Conservation (phyloP, 192 early-diverging fungal genomes). For the Coemansia nantahalensis region DNA sequence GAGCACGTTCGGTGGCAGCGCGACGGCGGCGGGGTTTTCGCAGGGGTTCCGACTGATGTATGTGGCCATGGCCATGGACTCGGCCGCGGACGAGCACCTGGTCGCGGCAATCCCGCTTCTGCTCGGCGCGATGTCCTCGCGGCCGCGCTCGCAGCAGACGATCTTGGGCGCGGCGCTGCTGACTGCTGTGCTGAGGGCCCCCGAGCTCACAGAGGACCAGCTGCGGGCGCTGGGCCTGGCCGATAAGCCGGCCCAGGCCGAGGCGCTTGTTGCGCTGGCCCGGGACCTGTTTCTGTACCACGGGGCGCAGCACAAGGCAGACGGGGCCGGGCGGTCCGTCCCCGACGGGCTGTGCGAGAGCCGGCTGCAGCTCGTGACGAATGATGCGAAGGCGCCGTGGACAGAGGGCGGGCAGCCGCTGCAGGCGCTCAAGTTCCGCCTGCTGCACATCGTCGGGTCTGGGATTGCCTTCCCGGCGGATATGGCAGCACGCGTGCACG, state of each 20-base stretch:
- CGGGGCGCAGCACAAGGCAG: background rate
- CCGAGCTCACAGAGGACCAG: constrained; percentile 19
- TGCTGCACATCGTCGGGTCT: constrained; percentile 29
- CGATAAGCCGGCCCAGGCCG: background rate
- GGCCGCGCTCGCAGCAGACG: constrained; percentile 59
- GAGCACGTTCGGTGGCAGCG: constrained; percentile 54
- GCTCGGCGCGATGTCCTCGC: constrained; percentile 57
- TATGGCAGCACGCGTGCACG: constrained; percentile 33
- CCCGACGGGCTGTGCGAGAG: constrained; percentile 15
- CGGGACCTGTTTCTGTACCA: constrained; percentile 24
- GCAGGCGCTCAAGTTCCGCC: constrained; percentile 17
- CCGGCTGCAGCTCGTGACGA: constrained; percentile 53
- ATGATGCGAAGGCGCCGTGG: constrained; percentile 76
- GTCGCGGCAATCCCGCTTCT: constrained; percentile 58
- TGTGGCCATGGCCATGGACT: constrained; percentile 71
- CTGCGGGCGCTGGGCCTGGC: constrained; percentile 7
- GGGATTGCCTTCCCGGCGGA: constrained; percentile 48
- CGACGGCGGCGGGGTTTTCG: constrained; percentile 52
- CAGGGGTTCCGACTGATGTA: constrained; percentile 84
- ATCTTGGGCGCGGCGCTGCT: constrained; percentile 64
- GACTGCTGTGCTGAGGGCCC: constrained; percentile 53
- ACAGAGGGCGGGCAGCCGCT: constrained; percentile 37
- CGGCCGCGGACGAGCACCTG: constrained; percentile 50
- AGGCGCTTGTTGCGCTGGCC: constrained; percentile 12
- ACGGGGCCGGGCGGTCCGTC: constrained; percentile 1